phyloP scores from a whole-genome alignment of 2,329 filamentous ascomycete genomes.

The Tolypocladium guangdongense region DNA sequence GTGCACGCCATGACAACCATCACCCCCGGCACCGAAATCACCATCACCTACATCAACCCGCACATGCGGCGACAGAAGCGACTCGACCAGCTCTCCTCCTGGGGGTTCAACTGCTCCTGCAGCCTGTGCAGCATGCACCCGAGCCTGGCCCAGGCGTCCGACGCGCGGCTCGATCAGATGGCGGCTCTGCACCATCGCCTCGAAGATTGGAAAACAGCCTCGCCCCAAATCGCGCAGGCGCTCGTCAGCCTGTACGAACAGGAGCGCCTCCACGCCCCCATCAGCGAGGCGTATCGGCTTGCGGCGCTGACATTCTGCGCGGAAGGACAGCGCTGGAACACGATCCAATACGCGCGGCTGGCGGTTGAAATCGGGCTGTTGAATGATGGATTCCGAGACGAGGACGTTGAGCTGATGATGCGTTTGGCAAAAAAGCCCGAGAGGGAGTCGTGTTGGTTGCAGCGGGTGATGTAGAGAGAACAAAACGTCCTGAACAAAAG shows the following conservation, averaged over 20 bases:
- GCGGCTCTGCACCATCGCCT: neutral
- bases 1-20: constrained; percentile 28
- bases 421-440: constrained; percentile 2
- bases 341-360: constrained; percentile 25
- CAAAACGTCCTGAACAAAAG: neutral
- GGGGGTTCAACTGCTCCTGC: constrained; percentile 31
- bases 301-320: constrained; percentile 29
- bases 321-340: constrained; percentile 26
- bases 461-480: neutral
- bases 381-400: constrained; percentile 1
- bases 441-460: constrained; percentile 3
- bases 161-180: constrained; percentile 26
- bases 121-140: constrained; percentile 21
- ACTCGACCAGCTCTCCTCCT: constrained; percentile 18
- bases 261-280: constrained; percentile 23
- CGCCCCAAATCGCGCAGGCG: constrained; percentile 25
- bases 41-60: constrained; percentile 29
- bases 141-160: constrained; percentile 19
- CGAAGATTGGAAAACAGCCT: constrained; percentile 6
- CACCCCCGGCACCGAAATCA: constrained; percentile 29
- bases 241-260: constrained; percentile 27
- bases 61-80: constrained; percentile 15
- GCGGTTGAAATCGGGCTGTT: constrained; percentile 25
- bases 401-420: neutral
- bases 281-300: constrained; percentile 24